Base-by-base conservation (phyloP, 2,329 filamentous ascomycete genomes). In the Scortechinia acanthostroma region DNA sequence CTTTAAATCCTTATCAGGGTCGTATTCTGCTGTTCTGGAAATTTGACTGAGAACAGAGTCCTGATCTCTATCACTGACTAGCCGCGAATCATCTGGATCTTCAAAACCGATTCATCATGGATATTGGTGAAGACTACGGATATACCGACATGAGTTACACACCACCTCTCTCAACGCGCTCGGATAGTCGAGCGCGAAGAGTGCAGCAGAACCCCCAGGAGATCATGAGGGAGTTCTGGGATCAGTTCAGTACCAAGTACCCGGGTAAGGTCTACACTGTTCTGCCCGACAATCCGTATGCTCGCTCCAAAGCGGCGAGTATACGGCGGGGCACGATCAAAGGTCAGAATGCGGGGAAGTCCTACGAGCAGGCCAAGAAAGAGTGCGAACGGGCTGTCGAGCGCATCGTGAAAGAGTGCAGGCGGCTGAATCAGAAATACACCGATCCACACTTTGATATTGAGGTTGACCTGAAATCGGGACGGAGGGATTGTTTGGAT, bases 381-480 rank as follows among this genome's bases (percentile, higher is more conserved):
- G 60, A 65, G 42, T 71, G 68, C 48, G 58, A 61, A 21, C 63
- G 62, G 42, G 60, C 57, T 35, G 66, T 71, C 15, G 56, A 53
- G 28, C 60, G 62, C 28, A 60, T 69, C 44, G 59, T 68, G 30
- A 56, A 56, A 33, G 65, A 70, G 49, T 71, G 66, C 53, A 54
- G 63, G 35, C 64, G 65, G 21, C 69, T 64, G 20, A 71, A 71
- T 48, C 59, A 66, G 46, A 70, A 68, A 53, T 70, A 65, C 46
- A 67, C 62, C 40, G 68, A 71, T 43, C 58, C 64, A 1, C 65
- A 69, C 50, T 71, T 69, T 46, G 65, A 70, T 46, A 62, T 70
- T 43, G 67, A 69, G 51, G 48, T 51, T 4, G 67, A 70, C 46
- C 52, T 53, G 1, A 44, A 53, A 17, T 40, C 35, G 14, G 35